Base-by-base conservation (phyloP, 2,329 filamentous ascomycete species). In the Calcarisporium arbuscula region DNA sequence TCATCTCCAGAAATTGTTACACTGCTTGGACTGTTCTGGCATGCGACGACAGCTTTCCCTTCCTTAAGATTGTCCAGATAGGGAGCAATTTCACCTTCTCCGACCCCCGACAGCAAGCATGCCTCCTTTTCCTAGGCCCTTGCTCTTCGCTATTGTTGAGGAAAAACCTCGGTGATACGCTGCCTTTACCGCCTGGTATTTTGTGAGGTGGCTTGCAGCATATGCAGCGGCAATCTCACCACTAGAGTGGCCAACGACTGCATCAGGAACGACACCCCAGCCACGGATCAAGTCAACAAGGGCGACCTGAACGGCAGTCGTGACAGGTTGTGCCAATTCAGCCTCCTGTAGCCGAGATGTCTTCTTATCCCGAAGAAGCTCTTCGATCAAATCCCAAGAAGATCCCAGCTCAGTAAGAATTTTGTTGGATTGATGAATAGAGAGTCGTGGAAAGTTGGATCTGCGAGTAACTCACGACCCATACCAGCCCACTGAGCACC, bases 191-290 rank as follows among this genome's bases (percentile, higher is more conserved):
- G 50, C 46, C 11, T 40, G 28, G 10, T 42, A 29, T 6, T 38
- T 35, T 4, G 36, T 32, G 5, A 54, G 31, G 10, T 34, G 34
- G 2, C 53, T 53, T 3, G 51, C 48, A 10, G 52, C 54, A 40
- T 62, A 65, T 4, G 61, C 62, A 3, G 62, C 62, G 0, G 56
- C 57, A 16, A 62, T 49, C 30, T 51, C 49, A 9, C 49, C 49
- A 11, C 43, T 47, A 12, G 48, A 51, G 26, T 51, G 49, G 5
- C 49, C 49, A 6, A 48, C 38, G 8, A 49, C 45, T 3, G 38
- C 39, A 4, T 32, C 18, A 15, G 48, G 46, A 5, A 28, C 23
- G 14, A 51, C 28, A 3, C 39, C 38, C 25, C 40, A 39, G 21
- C 27, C 28, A 10, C 18, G 16, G 2, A 48, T 16, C 2, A 48